A percentile compares a stretch with the other conserved stretches of the same genome.
These are phyloP conservation scores for Microthlaspi erraticum DNA, from an alignment of 345 rosid genomes.

Conservation along the genomic window DNA sequence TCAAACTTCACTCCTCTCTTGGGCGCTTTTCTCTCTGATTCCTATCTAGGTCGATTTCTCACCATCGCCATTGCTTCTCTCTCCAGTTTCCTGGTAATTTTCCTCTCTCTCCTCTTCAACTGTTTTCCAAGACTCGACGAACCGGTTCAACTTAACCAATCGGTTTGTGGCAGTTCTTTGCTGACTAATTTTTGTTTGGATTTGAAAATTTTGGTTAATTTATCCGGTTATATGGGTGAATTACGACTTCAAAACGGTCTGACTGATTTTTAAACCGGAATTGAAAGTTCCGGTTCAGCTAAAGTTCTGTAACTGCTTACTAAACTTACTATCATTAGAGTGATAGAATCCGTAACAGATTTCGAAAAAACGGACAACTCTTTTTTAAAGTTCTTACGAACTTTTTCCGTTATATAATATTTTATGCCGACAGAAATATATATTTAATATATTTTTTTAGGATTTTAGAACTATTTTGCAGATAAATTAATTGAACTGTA, in stretches of 20 bases:
- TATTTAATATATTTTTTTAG: background rate
- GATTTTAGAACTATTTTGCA: background rate
- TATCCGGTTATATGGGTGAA: slow-evolving; percentile 7
- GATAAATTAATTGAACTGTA: slow-evolving; percentile 18
- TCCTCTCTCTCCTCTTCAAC: background rate
- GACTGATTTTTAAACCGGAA: slow-evolving; percentile 5
- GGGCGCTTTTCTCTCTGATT: slow-evolving; percentile 80
- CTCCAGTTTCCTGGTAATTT: slow-evolving; percentile 61
- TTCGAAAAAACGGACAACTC: slow-evolving; percentile 10
- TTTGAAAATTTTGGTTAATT: background rate
- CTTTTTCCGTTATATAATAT: slow-evolving; percentile 27
- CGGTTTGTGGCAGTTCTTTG: background rate
- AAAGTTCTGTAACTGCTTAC: background rate
- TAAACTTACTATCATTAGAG: background rate
- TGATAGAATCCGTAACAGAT: slow-evolving; percentile 30
- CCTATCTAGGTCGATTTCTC: slow-evolving; percentile 72
- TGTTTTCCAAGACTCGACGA: background rate
- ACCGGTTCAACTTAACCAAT: slow-evolving; percentile 32
- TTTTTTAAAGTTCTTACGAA: background rate
- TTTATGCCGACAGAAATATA: background rate
- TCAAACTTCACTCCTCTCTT: slow-evolving; percentile 62
- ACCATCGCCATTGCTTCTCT: slow-evolving; percentile 72
- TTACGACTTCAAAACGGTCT: background rate
- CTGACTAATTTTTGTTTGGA: background rate
- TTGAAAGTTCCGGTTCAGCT: slow-evolving; percentile 7